Evolutionary conservation across 2,329 filamentous ascomycete species (phyloP).

Genomic region (Tolypocladium amazonense): DNA sequence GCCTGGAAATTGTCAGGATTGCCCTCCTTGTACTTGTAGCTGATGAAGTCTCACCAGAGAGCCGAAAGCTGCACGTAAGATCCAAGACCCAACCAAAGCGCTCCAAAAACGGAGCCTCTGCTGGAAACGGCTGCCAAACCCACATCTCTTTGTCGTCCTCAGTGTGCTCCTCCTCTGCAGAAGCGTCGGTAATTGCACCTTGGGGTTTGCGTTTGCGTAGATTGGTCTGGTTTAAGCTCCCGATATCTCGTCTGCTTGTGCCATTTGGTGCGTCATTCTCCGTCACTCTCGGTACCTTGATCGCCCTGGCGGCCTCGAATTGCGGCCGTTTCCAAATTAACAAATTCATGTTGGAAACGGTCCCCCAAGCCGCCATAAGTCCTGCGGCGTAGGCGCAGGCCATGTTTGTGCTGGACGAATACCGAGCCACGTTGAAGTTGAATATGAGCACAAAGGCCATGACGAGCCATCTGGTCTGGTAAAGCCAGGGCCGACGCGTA

Average conservation of each 20-base stretch:
- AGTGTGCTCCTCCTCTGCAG: too few species aligned
- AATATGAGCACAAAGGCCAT: conserved; percentile 30
- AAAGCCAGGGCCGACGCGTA: conserved; percentile 36
- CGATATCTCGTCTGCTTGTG: not conserved
- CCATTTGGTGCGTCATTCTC: not conserved
- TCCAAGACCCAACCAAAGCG: conserved; percentile 47
- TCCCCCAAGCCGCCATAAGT: conserved; percentile 37
- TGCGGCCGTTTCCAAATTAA: conserved; percentile 46
- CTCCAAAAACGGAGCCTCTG: conserved; percentile 32
- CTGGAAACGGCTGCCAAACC: conserved; percentile 50
- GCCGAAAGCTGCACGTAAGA: conserved; percentile 42
- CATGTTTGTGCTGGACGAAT: conserved; percentile 39
- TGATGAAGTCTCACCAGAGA: conserved; percentile 31
- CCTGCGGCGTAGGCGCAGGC: conserved; percentile 40
- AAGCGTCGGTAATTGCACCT: not conserved
- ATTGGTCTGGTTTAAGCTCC: conserved; percentile 1
- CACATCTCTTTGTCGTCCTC: conserved; percentile 31
- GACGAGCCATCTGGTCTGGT: conserved; percentile 37
- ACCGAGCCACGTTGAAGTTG: conserved; percentile 29
- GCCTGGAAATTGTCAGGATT: conserved; percentile 20
- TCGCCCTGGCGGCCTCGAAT: conserved; percentile 41
- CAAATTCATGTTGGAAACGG: conserved; percentile 36
- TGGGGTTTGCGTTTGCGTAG: conserved; percentile 10
- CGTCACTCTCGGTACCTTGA: conserved; percentile 13
- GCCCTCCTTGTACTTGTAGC: not conserved